Evolutionary conservation across 495 filamentous ascomycete genomes (phyloP), one percentile per base, ranked within the genome.

Genomic region (Xylaria curta): DNA sequence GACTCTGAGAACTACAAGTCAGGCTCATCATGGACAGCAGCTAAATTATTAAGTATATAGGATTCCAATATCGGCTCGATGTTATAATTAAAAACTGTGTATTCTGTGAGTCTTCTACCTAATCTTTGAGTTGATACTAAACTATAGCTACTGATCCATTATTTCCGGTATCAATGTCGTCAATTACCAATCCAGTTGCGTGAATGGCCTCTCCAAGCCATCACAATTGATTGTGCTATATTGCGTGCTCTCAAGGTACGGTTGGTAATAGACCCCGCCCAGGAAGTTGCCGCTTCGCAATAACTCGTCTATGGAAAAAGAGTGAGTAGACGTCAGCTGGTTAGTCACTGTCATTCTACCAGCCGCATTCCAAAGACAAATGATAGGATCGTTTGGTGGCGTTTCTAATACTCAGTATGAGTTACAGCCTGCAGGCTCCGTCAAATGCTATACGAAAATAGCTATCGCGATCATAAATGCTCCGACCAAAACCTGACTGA

Each of bases 171-270:
- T 6, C 28, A 17, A 53, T 53, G 17, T 17, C 68, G 56, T 56
- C 58, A 53, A 62, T 63, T 62, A 62, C 68, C 44, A 61, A 61
- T 70, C 33, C 42, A 31, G 21, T 61, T 62, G 56, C 56, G 42
- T 15, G 38, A 8, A 49, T 12, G 28, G 54, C 44, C n/a, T 62
- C 58, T 51, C 58, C 31, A 31, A 46, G 49, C 31, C 58, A 49
- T 42, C 42, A 42, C 58, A 36, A 53, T 42, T 42, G 44, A 59
- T 62, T 42, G 62, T 70, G 68, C 58, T 70, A 70, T 62, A 62
- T 61, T 67, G 65, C 65, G 65, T 67, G 65, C 65, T 67, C 65
- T 54, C 12, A 15, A 42, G 26, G 3, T 53, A 19, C 15, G 17
- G 17, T 33, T 53, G 7, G 8, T 28, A 12, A 19, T 19, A 21